Base-by-base conservation (phyloP, 768 basidiomycete genomes). In the Lentinula sp. region DNA sequence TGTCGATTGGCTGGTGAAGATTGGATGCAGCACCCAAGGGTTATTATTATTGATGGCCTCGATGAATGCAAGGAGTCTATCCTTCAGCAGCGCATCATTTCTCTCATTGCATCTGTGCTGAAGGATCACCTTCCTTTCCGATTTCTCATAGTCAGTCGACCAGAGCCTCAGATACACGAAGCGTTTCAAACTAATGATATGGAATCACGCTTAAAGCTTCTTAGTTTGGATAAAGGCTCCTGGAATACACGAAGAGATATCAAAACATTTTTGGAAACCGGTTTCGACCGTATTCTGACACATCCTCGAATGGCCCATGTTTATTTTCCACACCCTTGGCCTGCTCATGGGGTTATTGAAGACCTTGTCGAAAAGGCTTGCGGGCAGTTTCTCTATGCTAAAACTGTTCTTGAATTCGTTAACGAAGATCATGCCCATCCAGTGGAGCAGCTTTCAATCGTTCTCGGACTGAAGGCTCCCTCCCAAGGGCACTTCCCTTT, bases 101-200 rank as follows among this genome's bases (percentile, higher is more conserved):
- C 37, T 32, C 35, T 43, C 37, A 28, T 56, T 21, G 37, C 40
- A 39, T 39, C 37, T 18, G 13, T 21, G 10, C 37, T 40, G 21
- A 31, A 39, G 35, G 54, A 56, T 54, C 50, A 58, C 10, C 15
- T 70, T 34, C 70, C 68, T 6, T 57, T 69, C 18, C 52, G 66
- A 11, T 67, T 69, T 51, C 58, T 70, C 10, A 58, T 72, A 15
- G 62, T 67, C n/a, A 73, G 71, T 61, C 66, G 72, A 4, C 68
- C 67, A 3, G 72, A 73, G 52, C 62, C 62, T 16, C 63, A 67
- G 28, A 69, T 73, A n/a, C 60, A 46, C 3, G 37, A 45, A 16
- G 50, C 61, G 3, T 57, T 66, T 34, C 9, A 52, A 15, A 28
- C 16, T 2, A 11, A 51, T 51, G 28, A 3, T 13, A 23, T 45